Conservation (phyloP, 179 eudicot species). For the Sideroxylon spinosum region DNA sequence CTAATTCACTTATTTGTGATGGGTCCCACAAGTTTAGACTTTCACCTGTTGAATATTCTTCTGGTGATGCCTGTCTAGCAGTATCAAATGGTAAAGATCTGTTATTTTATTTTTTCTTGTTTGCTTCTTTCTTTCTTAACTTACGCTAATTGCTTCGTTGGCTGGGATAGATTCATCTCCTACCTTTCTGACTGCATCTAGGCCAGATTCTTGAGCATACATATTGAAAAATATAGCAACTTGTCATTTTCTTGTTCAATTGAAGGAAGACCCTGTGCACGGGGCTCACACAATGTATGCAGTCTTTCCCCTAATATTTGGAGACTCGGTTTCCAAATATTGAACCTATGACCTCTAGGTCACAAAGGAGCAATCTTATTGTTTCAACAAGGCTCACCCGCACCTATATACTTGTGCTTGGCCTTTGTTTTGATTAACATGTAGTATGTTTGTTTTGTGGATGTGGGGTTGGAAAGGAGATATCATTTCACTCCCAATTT, state of each 20-base stretch:
- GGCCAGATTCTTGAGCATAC: constrained; percentile 1
- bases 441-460: too few species aligned
- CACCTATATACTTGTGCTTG: background rate
- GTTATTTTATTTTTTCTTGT: background rate
- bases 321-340: too few species aligned
- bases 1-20: constrained; percentile 4
- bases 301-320: too few species aligned
- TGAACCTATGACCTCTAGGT: too few species aligned
- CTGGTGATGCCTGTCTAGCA: background rate
- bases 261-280: too few species aligned
- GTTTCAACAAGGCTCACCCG: too few species aligned
- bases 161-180: background rate
- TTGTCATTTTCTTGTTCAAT: background rate
- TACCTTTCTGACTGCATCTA: background rate
- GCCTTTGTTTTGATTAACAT: background rate
- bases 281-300: too few species aligned
- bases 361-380: too few species aligned
- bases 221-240: background rate
- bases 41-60: background rate
- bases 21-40: background rate
- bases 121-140: background rate
- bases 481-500: too few species aligned
- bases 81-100: constrained; percentile 8
- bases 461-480: too few species aligned
- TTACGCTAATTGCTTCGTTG: background rate